Evolutionary conservation across 2,329 filamentous ascomycete species (phyloP).

Genomic region (Clarireedia homoeocarpa): DNA sequence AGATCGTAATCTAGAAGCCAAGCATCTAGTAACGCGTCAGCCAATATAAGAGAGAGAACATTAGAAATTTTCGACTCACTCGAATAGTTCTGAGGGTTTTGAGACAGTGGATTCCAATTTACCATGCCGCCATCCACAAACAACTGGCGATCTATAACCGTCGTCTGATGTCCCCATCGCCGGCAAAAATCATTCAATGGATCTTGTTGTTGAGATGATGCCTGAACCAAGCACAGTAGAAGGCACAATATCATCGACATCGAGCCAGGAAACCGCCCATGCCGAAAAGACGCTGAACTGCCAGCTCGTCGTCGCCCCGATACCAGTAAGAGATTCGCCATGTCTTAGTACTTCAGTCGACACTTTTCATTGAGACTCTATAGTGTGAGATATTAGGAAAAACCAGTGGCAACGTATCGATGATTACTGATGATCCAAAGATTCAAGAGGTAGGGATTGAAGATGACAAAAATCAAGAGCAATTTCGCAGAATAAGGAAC

Average conservation of each 20-base stretch:
- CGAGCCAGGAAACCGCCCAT: not conserved
- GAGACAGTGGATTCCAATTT: slow-evolving; percentile 43
- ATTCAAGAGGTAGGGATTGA: slow-evolving; percentile 3
- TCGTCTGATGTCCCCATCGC: slow-evolving; percentile 51
- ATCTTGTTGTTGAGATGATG: slow-evolving; percentile 33
- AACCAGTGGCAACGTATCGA: not conserved
- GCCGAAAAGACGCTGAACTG: not conserved
- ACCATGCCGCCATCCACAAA: slow-evolving; percentile 56
- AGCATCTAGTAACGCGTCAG: slow-evolving; percentile 34
- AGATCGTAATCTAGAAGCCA: slow-evolving; percentile 52
- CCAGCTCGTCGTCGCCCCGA: not conserved
- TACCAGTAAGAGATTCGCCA: slow-evolving; percentile 1
- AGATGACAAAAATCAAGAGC: slow-evolving; percentile 4
- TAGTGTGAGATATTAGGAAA: not conserved
- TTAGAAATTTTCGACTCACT: slow-evolving; percentile 35
- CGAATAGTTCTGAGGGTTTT: slow-evolving; percentile 44
- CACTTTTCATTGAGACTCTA: not conserved
- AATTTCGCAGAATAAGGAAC: not conserved
- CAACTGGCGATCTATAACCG: slow-evolving; percentile 49
- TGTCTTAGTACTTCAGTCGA: not conserved
- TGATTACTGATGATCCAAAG: not conserved
- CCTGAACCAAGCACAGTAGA: slow-evolving; percentile 12
- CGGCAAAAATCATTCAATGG: slow-evolving; percentile 47
- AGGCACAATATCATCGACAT: slow-evolving; percentile 12
- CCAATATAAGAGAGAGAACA: not conserved